Evolutionary conservation across 352 stramenopile species (phyloP).

Genomic region (Pythium plurisporium): DNA sequence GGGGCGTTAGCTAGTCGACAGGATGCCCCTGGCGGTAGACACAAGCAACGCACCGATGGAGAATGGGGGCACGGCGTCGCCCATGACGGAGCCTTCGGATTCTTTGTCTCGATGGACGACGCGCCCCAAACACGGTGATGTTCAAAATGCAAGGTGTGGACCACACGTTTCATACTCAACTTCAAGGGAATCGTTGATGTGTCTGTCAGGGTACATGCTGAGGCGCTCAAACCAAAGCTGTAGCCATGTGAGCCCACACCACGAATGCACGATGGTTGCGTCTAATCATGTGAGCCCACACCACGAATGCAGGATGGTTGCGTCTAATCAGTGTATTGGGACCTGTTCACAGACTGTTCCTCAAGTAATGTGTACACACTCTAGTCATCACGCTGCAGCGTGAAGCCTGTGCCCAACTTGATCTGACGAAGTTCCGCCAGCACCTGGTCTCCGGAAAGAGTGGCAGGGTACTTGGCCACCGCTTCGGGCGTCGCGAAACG

Average conservation of each 20-base stretch:
- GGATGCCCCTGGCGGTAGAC: no score
- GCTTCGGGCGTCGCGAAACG: constrained; percentile 71
- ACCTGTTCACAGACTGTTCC: no score
- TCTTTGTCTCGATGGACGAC: neutral
- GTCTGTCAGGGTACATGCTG: constrained; percentile 6
- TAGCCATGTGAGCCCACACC: constrained; percentile 7
- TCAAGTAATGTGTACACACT: no score
- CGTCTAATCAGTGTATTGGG: no score
- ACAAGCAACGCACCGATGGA: constrained; percentile 24
- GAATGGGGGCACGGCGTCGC: constrained; percentile 29
- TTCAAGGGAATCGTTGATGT: constrained; percentile 10
- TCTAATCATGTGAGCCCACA: no score
- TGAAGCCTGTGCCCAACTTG: constrained; percentile 70
- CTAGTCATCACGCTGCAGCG: constrained; percentile 61
- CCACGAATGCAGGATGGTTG: no score
- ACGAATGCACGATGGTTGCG: no score
- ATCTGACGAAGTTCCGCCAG: constrained; percentile 85
- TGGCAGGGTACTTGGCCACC: constrained; percentile 68
- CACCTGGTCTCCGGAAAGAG: constrained; percentile 86
- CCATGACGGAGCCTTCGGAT: neutral
- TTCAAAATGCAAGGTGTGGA: neutral
- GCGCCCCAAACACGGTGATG: neutral
- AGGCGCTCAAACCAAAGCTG: constrained; percentile 8
- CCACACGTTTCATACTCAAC: constrained; percentile 12
- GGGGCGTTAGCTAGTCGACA: no score